These are phyloP conservation scores for Xylaria cubensis DNA, from an alignment of 495 filamentous ascomycete species.

Conservation along the genomic window DNA sequence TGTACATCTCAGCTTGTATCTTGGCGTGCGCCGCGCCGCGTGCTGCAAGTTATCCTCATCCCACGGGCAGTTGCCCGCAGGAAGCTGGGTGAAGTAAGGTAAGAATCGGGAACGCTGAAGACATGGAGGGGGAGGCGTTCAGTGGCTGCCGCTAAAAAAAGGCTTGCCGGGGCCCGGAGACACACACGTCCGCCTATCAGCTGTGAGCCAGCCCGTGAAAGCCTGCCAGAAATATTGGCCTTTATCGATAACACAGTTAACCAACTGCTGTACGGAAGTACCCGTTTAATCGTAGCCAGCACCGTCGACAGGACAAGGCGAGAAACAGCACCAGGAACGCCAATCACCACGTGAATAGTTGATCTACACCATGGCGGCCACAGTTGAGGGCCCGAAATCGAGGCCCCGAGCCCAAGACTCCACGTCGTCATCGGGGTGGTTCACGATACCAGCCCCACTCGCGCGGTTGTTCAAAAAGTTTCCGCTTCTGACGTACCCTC, in stretches of 20 bases:
- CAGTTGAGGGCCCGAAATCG: slow-evolving; percentile 19
- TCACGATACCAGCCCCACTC: slow-evolving; percentile 75
- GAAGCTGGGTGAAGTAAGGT: not conserved
- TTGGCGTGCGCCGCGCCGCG: not conserved
- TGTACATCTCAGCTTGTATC: slow-evolving; percentile 16
- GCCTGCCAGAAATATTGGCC: not conserved
- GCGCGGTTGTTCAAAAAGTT: slow-evolving; percentile 84
- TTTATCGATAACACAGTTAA: slow-evolving; percentile 7
- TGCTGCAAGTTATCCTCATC: not conserved
- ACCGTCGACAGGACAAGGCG: not conserved
- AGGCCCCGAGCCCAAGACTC: slow-evolving; percentile 27
- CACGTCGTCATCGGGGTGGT: slow-evolving; percentile 38
- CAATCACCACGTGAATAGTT: not conserved
- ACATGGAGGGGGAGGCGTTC: not conserved
- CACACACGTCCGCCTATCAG: not conserved
- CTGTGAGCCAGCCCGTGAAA: slow-evolving; percentile 4
- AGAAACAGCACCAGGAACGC: not conserved
- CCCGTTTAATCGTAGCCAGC: not conserved
- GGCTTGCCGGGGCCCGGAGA: not conserved
- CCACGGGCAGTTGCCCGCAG: not conserved
- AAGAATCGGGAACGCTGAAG: not conserved
- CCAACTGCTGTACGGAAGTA: not conserved
- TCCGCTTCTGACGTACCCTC: slow-evolving; percentile 77
- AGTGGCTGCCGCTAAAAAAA: not conserved
- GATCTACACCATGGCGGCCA: slow-evolving; percentile 29